phyloP scores from a whole-genome alignment of 2,329 filamentous ascomycete species.

The Fusarium humuli region DNA sequence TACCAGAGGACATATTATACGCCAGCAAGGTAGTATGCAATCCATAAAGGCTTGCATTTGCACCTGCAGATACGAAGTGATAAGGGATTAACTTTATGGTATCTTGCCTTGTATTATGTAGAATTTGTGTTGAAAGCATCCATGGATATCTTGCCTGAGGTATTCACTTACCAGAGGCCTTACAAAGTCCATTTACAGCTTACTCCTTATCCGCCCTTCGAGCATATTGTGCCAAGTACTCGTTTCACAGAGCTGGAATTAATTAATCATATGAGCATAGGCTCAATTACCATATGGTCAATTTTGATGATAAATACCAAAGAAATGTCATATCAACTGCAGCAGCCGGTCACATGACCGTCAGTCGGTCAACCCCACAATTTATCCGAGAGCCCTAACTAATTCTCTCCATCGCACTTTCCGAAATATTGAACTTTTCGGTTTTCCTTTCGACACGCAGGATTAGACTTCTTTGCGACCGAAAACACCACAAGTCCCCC shows the following conservation, averaged over 20 bases:
- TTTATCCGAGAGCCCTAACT: too few species aligned
- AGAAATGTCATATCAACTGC: too few species aligned
- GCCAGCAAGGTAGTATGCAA: background rate
- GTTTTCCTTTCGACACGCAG: slow-evolving; percentile 66
- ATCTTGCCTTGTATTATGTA: background rate
- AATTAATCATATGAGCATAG: background rate
- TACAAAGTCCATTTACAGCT: background rate
- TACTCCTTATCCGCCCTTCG: background rate
- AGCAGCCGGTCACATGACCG: too few species aligned
- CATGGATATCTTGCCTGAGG: background rate
- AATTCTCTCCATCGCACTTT: too few species aligned
- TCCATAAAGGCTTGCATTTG: background rate
- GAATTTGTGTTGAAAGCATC: background rate
- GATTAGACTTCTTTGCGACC: slow-evolving; percentile 78
- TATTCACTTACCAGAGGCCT: background rate
- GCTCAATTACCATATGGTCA: background rate
- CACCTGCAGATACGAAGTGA: background rate
- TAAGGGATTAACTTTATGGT: fast-evolving
- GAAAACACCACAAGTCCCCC: slow-evolving; percentile 45
- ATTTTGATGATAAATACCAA: too few species aligned
- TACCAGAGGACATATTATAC: background rate
- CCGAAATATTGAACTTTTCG: too few species aligned
- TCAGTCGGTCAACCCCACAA: too few species aligned
- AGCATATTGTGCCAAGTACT: background rate
- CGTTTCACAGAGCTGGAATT: background rate